Percentiles rank a stretch among this genome's conserved stretches.
Conservation (phyloP, 139 green algal genomes). For the Chlamydomonas sphaeroides region DNA sequence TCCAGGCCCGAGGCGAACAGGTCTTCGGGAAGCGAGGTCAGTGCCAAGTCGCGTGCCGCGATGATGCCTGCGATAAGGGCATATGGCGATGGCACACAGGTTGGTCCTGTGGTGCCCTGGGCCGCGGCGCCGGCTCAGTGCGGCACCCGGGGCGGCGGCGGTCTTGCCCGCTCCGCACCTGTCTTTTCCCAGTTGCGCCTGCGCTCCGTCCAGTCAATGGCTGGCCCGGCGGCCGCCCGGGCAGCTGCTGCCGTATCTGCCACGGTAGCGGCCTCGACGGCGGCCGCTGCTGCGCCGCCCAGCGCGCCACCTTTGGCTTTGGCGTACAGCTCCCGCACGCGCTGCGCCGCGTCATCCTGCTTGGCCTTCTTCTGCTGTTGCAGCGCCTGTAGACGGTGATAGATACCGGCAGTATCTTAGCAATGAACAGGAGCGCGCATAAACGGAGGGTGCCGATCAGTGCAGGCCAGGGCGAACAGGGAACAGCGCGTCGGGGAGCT, state of each 20-base stretch:
- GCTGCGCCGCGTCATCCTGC: conserved; percentile 44
- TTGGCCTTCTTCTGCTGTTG: conserved; percentile 41
- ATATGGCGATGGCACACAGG: too few species aligned
- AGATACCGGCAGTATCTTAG: too few species aligned
- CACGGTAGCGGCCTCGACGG: not conserved
- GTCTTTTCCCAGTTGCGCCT: conserved; percentile 63
- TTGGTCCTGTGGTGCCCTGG: too few species aligned
- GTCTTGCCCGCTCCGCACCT: conserved; percentile 27
- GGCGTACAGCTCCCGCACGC: conserved; percentile 27
- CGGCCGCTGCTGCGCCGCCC: not conserved
- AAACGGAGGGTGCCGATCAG: too few species aligned
- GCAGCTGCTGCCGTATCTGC: not conserved
- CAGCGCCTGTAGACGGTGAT: too few species aligned
- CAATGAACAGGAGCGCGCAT: too few species aligned
- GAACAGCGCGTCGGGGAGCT: too few species aligned
- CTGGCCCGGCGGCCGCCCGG: not conserved
- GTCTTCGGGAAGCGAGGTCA: conserved; percentile 45
- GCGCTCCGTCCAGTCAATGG: conserved; percentile 48
- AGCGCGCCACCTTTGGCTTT: conserved; percentile 30
- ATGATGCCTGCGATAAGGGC: conserved; percentile 54
- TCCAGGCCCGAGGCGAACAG: conserved; percentile 5
- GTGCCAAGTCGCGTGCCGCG: conserved; percentile 59
- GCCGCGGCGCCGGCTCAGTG: too few species aligned
- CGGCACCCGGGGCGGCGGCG: too few species aligned
- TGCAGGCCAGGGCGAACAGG: too few species aligned